These are phyloP conservation scores for Camellia granthamiana DNA, from an alignment of 148 eudicot genomes.

Conservation along the genomic window DNA sequence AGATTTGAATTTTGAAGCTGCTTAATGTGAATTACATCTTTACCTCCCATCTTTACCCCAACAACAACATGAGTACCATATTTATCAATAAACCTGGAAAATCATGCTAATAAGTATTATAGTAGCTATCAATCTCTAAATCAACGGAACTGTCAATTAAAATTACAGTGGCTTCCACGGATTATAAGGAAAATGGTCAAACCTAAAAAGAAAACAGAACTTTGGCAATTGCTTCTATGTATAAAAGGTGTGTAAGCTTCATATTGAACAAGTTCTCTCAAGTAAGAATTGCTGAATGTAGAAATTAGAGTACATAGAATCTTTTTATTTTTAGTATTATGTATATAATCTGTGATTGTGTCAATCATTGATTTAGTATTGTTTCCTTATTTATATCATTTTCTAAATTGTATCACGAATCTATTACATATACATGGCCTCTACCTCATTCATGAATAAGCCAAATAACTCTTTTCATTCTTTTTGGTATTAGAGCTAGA, in stretches of 20 bases:
- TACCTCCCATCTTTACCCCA: conserved; percentile 97
- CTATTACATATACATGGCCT: too few species aligned
- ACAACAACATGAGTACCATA: conserved; percentile 90
- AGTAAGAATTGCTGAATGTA: too few species aligned
- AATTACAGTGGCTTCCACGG: background rate
- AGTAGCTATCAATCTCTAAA: background rate
- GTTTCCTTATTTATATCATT: too few species aligned
- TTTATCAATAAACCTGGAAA: conserved; percentile 86
- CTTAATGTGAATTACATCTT: conserved; percentile 86
- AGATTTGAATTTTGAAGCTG: conserved; percentile 67
- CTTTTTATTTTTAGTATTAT: too few species aligned
- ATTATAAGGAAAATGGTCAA: background rate
- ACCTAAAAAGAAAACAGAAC: background rate
- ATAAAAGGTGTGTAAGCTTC: background rate
- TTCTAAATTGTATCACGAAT: too few species aligned
- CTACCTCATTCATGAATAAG: too few species aligned
- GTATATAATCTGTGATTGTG: too few species aligned
- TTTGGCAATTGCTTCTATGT: background rate
- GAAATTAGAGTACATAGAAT: too few species aligned
- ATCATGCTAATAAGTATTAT: background rate
- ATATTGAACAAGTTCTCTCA: background rate
- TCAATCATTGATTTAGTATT: too few species aligned
- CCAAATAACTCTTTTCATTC: too few species aligned
- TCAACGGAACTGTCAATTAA: background rate
- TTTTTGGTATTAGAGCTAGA: too few species aligned